Base-by-base conservation (phyloP, 169 alveolate species). In the Babesia caballi region DNA sequence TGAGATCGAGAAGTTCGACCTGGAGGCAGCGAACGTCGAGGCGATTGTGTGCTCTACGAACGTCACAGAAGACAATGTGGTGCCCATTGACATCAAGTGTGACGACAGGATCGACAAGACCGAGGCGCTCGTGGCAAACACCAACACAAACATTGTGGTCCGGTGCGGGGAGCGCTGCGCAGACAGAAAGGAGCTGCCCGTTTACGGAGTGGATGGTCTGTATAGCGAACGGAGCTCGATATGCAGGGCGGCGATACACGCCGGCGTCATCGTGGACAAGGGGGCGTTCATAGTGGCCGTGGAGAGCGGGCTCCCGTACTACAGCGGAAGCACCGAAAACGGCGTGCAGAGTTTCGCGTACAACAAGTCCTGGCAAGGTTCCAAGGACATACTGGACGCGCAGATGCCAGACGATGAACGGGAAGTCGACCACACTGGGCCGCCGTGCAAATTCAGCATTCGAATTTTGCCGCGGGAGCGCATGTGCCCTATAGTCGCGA, bases 241-340 rank as follows among this genome's bases (percentile, higher is more conserved):
- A 32, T 94, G 97, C 51, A 84, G 84, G 54, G 97, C 97, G 8
- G 96, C 95, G 21, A 83, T 94, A n/a, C 96, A 94, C 56, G 83
- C 94, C 2, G 96, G 95, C 30, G 90, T 90, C 32, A 87, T 91
- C 53, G 78, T 83, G 36, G 49, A 60, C 56, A 91, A 88, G 25
- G 97, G 97, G 36, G 88, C 90, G 7, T 83, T 91, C 71, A 88
- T 89, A 38, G 93, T 93, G 11, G 75, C 96, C 2, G 63, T 94
- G 21, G 97, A 93, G 69, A 90, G 92, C 40, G 94, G 95, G 7
- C 59, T 82, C 38, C 84, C 74, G 28, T 90, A 83, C 41, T 93
- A 91, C 72, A 95, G 89, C 47, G 96, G 97, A 0, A 85, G 93
- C 23, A 60, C 68, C 33, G 90, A 71, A 52, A 92, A 93, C 59